Conservation (phyloP, 495 filamentous ascomycete species). For the Penicillium samsonianum region DNA sequence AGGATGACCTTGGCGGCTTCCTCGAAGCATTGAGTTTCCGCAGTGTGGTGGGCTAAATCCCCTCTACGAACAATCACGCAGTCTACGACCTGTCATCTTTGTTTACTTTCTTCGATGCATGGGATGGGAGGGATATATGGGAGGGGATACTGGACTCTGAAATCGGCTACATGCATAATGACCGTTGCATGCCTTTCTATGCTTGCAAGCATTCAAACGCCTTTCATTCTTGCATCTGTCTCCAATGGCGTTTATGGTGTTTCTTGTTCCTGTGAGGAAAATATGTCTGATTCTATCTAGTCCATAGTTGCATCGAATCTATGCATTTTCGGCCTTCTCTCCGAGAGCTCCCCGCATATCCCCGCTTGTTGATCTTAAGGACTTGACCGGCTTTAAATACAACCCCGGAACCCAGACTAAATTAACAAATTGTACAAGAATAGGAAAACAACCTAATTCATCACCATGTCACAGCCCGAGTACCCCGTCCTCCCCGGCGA, state of each 20-base stretch:
- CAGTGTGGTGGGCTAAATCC: conserved; percentile 75
- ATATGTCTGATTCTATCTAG: conserved; percentile 20
- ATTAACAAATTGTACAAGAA: not conserved
- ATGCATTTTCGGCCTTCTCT: conserved; percentile 28
- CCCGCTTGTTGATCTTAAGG: conserved; percentile 19
- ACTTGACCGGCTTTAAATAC: not conserved
- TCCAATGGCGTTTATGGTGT: conserved; percentile 25
- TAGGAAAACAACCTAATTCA: not conserved
- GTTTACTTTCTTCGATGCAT: conserved; percentile 21
- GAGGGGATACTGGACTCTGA: conserved; percentile 21
- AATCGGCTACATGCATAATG: conserved; percentile 20
- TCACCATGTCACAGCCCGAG: conserved; percentile 27
- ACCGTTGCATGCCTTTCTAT: conserved; percentile 23
- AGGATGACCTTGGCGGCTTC: conserved; percentile 90
- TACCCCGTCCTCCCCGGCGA: conserved; percentile 34
- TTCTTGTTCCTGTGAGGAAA: conserved; percentile 7
- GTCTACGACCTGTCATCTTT: conserved; percentile 32
- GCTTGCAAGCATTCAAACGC: conserved; percentile 22
- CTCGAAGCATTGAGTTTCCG: conserved; percentile 90
- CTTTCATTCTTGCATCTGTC: conserved; percentile 30
- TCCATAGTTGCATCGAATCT: conserved; percentile 24
- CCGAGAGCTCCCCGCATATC: conserved; percentile 12
- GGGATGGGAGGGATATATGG: conserved; percentile 20
- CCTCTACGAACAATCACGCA: conserved; percentile 25
- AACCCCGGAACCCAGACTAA: not conserved